Evolutionary conservation across 2,329 filamentous ascomycete genomes (phyloP).

Genomic region (Alternaria brassicae): DNA sequence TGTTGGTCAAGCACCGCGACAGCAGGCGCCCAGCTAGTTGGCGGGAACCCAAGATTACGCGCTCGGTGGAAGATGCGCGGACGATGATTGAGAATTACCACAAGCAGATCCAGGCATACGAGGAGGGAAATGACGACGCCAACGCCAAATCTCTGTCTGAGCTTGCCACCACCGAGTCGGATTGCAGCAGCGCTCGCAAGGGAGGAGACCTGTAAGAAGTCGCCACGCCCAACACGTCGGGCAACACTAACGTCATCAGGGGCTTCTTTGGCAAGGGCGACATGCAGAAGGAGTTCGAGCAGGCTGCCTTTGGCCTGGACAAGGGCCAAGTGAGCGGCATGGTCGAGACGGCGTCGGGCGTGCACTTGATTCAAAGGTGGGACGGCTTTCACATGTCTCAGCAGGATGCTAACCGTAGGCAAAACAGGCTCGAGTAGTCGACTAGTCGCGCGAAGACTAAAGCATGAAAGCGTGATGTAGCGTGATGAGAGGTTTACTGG

Average conservation of each 20-base stretch:
- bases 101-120: constrained; percentile 72
- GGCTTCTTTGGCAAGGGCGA: constrained; percentile 94
- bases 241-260: constrained; percentile 48
- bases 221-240: background rate
- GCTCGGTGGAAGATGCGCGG: constrained; percentile 85
- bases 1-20: constrained; percentile 91
- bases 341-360: constrained; percentile 89
- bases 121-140: constrained; percentile 54
- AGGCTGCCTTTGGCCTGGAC: constrained; percentile 89
- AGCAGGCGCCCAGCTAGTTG: constrained; percentile 91
- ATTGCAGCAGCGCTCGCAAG: constrained; percentile 95
- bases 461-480: constrained; percentile 12
- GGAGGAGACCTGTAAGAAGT: constrained; percentile 79
- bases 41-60: constrained; percentile 88
- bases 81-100: constrained; percentile 79
- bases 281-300: constrained; percentile 99
- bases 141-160: constrained; percentile 68
- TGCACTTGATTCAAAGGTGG: constrained; percentile 93
- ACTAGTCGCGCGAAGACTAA: constrained; percentile 1
- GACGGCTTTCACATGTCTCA: background rate
- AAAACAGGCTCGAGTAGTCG: constrained; percentile 32
- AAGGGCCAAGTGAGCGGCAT: constrained; percentile 85
- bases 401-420: constrained; percentile 21
- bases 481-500: constrained; percentile 15
- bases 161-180: constrained; percentile 85